Evolutionary conservation across 768 basidiomycete species (phyloP).

Genomic region (Hericium erinaceus): DNA sequence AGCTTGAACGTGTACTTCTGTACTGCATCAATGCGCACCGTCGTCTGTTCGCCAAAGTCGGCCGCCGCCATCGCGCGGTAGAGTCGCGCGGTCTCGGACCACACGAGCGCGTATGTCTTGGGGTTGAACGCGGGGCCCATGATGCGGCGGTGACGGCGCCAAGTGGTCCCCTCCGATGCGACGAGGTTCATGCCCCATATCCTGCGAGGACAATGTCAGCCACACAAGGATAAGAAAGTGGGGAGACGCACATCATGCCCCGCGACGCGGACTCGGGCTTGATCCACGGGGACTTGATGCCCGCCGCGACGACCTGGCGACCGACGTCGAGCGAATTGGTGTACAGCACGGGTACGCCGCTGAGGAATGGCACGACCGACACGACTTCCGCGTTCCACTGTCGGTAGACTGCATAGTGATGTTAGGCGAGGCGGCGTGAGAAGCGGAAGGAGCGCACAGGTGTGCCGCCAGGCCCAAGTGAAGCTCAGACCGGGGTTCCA

Average conservation of each 20-base stretch:
- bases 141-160: conserved; percentile 17
- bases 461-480: conserved; percentile 28
- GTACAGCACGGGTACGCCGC: conserved; percentile 5
- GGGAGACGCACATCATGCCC: background rate
- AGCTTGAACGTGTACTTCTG: conserved; percentile 13
- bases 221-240: background rate
- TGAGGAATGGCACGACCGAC: conserved; percentile 7
- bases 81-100: conserved; percentile 13
- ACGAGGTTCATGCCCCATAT: conserved; percentile 13
- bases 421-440: background rate
- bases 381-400: conserved; percentile 5
- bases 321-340: conserved; percentile 8
- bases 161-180: conserved; percentile 9
- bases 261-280: conserved; percentile 6
- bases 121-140: conserved; percentile 17
- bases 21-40: conserved; percentile 1
- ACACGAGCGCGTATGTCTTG: conserved; percentile 14
- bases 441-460: conserved; percentile 14
- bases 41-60: conserved; percentile 10
- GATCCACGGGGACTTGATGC: conserved; percentile 9
- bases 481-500: conserved; percentile 33
- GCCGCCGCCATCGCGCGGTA: conserved; percentile 11
- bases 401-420: conserved; percentile 4
- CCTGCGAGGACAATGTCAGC: background rate
- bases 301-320: conserved; percentile 11